Evolutionary conservation across 345 rosid species (phyloP), one percentile per base, ranked within the genome.

Genomic region (Boechera retrofracta): DNA sequence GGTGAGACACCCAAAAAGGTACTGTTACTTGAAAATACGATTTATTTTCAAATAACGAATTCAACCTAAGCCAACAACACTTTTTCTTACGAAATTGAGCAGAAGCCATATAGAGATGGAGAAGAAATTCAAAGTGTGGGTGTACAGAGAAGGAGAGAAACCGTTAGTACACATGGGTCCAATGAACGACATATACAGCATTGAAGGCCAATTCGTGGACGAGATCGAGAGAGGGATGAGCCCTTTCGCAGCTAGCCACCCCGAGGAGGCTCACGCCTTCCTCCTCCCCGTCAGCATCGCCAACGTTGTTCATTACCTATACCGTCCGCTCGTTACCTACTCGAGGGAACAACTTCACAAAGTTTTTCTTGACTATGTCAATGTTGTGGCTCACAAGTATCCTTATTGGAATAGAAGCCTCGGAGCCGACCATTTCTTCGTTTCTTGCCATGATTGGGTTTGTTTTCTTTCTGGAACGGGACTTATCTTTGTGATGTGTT

Each of bases 361-460:
- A 1, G 31, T 86, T 12, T 48, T 86, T 45, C 67, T 33, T 10
- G 89, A 86, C 24, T 88, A 88, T 7, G 73, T 82, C 29, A 2
- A 24, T 6, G 77, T 82, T 6, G 70, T 83, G 8, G 71, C 85
- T 3, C 13, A 76, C 52, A 84, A 84, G 72, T 84, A 84, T 73
- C 86, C 88, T 28, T 86, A 68, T 18, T 88, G 92, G 92, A 86
- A 86, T 9, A 71, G 81, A 64, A 83, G 80, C 42, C 64, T 16
- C 1, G 92, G 92, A 13, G 83, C 87, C 13, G 92, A 86, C 55
- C 88, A 86, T 70, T 85, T 86, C 77, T 64, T 80, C 77, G 79
- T 86, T 10, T 87, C 91, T 12, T 86, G 89, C 47, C 91, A 86
- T 76, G 91, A 86, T 67, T 87, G 91, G 91, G 88, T 85, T 67